A percentile compares a stretch with the other conserved stretches of the same genome.
Conservation (phyloP, 1,284 basidiomycete species). For the Leccinum subrobustum region DNA sequence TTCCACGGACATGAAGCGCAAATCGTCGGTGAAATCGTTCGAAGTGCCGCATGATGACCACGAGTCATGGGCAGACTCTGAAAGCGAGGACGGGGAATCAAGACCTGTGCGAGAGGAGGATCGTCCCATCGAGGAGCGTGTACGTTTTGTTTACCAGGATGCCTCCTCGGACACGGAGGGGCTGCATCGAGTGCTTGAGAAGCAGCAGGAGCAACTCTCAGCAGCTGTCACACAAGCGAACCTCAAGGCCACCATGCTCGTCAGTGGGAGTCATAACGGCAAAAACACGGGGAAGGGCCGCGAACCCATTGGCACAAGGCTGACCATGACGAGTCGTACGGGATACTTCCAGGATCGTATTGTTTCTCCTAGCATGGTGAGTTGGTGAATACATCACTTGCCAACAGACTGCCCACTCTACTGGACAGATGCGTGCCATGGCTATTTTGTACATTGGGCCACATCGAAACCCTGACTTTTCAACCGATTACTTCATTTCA, state of each 20-base stretch:
- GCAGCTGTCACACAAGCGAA: slow-evolving; percentile 51
- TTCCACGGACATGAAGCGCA: slow-evolving; percentile 25
- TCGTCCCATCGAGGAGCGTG: slow-evolving; percentile 58
- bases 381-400: slow-evolving; percentile 26
- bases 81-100: slow-evolving; percentile 49
- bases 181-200: slow-evolving; percentile 39
- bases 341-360: slow-evolving; percentile 94
- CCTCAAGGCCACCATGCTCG: slow-evolving; percentile 39
- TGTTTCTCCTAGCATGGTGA: slow-evolving; percentile 88
- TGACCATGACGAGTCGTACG: slow-evolving; percentile 95
- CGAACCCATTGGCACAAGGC: slow-evolving; percentile 73
- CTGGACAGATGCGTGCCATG: slow-evolving; percentile 93
- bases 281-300: slow-evolving; percentile 36
- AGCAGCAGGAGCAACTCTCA: slow-evolving; percentile 48
- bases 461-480: slow-evolving; percentile 88
- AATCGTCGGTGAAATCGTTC: slow-evolving; percentile 32
- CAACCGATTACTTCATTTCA: slow-evolving; percentile 92
- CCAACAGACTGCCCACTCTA: slow-evolving; percentile 10
- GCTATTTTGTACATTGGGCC: slow-evolving; percentile 97
- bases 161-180: slow-evolving; percentile 16
- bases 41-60: slow-evolving; percentile 35
- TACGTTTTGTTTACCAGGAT: slow-evolving; percentile 50
- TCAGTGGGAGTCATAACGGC: slow-evolving; percentile 25
- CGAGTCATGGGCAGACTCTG: slow-evolving; percentile 51
- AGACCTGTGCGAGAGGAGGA: slow-evolving; percentile 54